phyloP scores from a whole-genome alignment of 1,284 basidiomycete species.

The Rhizoctonia solani region DNA sequence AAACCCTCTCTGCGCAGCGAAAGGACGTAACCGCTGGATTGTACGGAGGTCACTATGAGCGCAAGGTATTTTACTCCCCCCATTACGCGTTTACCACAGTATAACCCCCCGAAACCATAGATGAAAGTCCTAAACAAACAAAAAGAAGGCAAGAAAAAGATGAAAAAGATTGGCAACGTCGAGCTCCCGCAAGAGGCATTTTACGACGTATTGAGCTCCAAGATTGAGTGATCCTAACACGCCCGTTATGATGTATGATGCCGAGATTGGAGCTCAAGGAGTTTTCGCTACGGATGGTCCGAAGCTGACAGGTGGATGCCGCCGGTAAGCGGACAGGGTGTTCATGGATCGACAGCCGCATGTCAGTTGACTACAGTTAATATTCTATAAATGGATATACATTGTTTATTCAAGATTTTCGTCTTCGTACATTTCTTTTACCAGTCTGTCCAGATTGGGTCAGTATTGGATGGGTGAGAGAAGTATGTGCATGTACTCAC shows the following conservation, averaged over 20 bases:
- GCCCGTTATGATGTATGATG: no score
- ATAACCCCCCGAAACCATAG: slow-evolving; percentile 31
- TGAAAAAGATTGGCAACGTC: slow-evolving; percentile 85
- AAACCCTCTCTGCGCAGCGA: slow-evolving; percentile 83
- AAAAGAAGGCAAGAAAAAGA: slow-evolving; percentile 84
- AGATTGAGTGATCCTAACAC: slow-evolving; percentile 38
- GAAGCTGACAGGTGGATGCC: no score
- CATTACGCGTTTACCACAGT: neutral
- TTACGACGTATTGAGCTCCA: slow-evolving; percentile 77
- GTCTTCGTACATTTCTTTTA: slow-evolving; percentile 92
- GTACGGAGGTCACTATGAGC: slow-evolving; percentile 91
- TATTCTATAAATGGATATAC: slow-evolving; percentile 53
- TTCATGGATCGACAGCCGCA: no score
- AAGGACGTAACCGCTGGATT: slow-evolving; percentile 96
- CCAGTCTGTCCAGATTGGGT: slow-evolving; percentile 57
- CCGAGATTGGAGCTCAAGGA: no score
- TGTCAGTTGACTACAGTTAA: slow-evolving; percentile 2
- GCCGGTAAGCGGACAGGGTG: no score
- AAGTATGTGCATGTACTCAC: slow-evolving; percentile 46
- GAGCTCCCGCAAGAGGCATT: slow-evolving; percentile 91
- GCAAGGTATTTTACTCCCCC: slow-evolving; percentile 54
- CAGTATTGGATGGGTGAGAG: neutral
- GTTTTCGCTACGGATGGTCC: no score
- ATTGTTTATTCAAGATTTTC: no score
- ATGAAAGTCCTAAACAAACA: slow-evolving; percentile 92